A percentile compares a stretch with the other conserved stretches of the same genome.
Conservation (phyloP, 148 eudicot species). For the Selenicereus undatus region DNA sequence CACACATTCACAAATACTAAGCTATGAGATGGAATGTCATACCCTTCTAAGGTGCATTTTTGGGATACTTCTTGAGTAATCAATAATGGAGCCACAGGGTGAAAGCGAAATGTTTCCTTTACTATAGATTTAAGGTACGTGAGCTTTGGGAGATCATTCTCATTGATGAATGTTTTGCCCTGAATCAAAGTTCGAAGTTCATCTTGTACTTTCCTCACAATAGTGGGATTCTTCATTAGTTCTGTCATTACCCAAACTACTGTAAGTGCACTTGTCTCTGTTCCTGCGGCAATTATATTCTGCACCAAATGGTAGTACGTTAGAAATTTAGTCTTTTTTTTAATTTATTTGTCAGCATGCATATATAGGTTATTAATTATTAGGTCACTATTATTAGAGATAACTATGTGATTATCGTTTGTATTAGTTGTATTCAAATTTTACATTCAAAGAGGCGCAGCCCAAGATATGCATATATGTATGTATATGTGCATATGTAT, state of each 20-base stretch:
- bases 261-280: slow-evolving; percentile 32
- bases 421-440: too few relatives aligned
- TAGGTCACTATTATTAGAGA: too few relatives aligned
- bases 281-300: slow-evolving; percentile 30
- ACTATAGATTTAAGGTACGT: slow-evolving; percentile 29
- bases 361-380: too few relatives aligned
- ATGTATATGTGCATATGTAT: too few relatives aligned
- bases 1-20: slow-evolving; percentile 30
- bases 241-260: slow-evolving; percentile 38
- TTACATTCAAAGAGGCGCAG: too few relatives aligned
- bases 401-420: too few relatives aligned
- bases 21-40: slow-evolving; percentile 29
- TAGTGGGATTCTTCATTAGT: slow-evolving; percentile 25
- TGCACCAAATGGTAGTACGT: neutral
- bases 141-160: slow-evolving; percentile 20
- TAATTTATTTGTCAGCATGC: too few relatives aligned
- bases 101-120: slow-evolving; percentile 31
- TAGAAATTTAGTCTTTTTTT: too few relatives aligned
- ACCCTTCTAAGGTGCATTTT: slow-evolving; percentile 24
- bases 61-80: slow-evolving; percentile 22
- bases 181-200: slow-evolving; percentile 13
- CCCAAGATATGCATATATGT: too few relatives aligned
- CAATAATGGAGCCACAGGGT: slow-evolving; percentile 32
- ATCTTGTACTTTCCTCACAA: slow-evolving; percentile 27
- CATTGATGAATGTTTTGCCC: slow-evolving; percentile 7